phyloP scores from a whole-genome alignment of 176 grass and related monocot genomes.

The Oryza australiensis region DNA sequence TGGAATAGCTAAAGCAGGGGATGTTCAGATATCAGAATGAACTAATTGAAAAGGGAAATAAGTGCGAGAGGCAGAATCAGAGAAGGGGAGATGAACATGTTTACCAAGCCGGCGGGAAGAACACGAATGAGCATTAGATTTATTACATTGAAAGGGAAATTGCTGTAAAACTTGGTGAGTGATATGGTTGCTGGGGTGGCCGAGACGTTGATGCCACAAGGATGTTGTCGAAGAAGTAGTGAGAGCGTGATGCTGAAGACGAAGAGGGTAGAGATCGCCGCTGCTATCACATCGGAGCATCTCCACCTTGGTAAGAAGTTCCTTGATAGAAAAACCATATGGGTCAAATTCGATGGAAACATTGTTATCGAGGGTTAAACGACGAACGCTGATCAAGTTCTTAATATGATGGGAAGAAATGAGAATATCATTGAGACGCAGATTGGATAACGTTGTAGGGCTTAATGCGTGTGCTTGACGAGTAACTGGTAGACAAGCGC shows the following conservation, averaged over 20 bases:
- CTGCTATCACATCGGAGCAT: neutral
- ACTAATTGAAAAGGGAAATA: neutral
- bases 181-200: rapidly evolving
- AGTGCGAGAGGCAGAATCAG: rapidly evolving
- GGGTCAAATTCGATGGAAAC: neutral
- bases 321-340: neutral
- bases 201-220: neutral
- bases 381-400: neutral
- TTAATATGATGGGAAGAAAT: neutral
- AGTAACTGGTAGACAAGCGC: too few relatives aligned
- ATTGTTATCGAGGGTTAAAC: neutral
- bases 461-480: too few relatives aligned
- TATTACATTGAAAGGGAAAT: neutral
- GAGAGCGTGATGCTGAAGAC: neutral
- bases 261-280: too few relatives aligned
- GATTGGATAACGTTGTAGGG: too few relatives aligned
- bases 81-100: neutral
- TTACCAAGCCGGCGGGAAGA: neutral
- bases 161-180: neutral
- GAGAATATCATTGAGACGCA: neutral
- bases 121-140: neutral
- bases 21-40: too few relatives aligned
- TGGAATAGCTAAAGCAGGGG: neutral
- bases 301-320: neutral
- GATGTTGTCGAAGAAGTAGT: neutral